These are phyloP conservation scores for Citrus medica DNA, from an alignment of 345 rosid species.

Conservation along the genomic window DNA sequence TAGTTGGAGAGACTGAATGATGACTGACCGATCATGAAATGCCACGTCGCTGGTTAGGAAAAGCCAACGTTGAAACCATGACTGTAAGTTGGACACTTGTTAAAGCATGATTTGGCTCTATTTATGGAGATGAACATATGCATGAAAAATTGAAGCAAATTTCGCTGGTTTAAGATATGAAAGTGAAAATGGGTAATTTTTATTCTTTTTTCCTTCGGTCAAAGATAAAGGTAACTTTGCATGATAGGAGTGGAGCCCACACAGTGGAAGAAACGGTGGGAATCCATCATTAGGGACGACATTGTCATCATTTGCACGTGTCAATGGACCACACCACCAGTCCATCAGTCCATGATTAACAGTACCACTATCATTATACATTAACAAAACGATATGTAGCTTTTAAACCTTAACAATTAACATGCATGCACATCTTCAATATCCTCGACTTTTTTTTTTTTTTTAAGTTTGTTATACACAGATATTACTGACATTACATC, in stretches of 20 bases:
- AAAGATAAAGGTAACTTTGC: constrained; percentile 27
- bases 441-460: too few species aligned
- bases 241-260: constrained; percentile 48
- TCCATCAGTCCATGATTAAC: constrained; percentile 10
- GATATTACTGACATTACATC: too few species aligned
- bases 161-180: neutral
- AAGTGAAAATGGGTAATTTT: neutral
- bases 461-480: too few species aligned
- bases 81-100: constrained; percentile 15
- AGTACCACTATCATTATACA: neutral
- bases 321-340: constrained; percentile 34
- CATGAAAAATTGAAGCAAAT: neutral
- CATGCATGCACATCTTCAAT: too few species aligned
- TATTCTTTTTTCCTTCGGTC: constrained; percentile 22
- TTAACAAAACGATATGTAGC: neutral
- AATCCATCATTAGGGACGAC: constrained; percentile 56
- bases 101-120: neutral
- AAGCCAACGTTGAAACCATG: neutral
- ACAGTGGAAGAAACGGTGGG: constrained; percentile 68
- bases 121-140: neutral
- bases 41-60: constrained; percentile 4
- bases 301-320: constrained; percentile 63
- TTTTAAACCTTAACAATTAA: neutral
- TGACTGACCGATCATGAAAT: neutral
- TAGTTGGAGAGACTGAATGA: constrained; percentile 6